Base-by-base conservation (phyloP, 176 grass and related monocot species). In the Zoysia japonica region DNA sequence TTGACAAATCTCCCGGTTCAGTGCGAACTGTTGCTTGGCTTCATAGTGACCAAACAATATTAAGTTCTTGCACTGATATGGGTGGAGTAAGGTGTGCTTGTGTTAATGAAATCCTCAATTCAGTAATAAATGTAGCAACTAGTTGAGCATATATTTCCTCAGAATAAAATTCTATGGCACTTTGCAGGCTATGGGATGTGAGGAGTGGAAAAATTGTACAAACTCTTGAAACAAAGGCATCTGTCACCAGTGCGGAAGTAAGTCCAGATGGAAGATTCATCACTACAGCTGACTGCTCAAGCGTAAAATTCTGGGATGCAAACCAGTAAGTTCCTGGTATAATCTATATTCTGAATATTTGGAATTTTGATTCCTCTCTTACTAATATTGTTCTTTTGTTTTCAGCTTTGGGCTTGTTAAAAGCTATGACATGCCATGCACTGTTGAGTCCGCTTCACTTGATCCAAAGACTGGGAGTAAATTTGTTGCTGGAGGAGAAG, bases 41-140 rank as follows among this genome's bases (percentile, higher is more conserved):
- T 87, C 96, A 99, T 62, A 95, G 88, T 57, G 96, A 95, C 57
- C 90, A 99, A 66, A 86, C 92, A 36, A 93, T 99, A 78, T 74
- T 99, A 68, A 99, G 90, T 87, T 99, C 96, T 9, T 99, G 96
- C 92, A 86, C 89, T 79, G 96, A 99, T 65, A 91, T 99, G 73
- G 88, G 92, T 71, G 92, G 96, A 89, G 92, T 99, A 80, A 99
- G 96, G 95, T 98, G n/a, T 79, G 83, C 72, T 15, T 36, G 2
- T 40, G 12, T 1, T 11, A 41, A 55, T 71, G 35, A 79, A 41
- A 49, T 61, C 13, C 61, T 60, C 12, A 13, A 41, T 51, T 71
- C 28, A 40, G 38, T 68, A 38, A 69, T 48, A 42, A 60, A 73
- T 40, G 37, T 11, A 1, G 46, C 28, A 52, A 48, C 36, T 47